A percentile compares a stretch with the other conserved stretches of the same genome.
phyloP scores from a whole-genome alignment of 495 filamentous ascomycete species.

The Neurospora discreta region DNA sequence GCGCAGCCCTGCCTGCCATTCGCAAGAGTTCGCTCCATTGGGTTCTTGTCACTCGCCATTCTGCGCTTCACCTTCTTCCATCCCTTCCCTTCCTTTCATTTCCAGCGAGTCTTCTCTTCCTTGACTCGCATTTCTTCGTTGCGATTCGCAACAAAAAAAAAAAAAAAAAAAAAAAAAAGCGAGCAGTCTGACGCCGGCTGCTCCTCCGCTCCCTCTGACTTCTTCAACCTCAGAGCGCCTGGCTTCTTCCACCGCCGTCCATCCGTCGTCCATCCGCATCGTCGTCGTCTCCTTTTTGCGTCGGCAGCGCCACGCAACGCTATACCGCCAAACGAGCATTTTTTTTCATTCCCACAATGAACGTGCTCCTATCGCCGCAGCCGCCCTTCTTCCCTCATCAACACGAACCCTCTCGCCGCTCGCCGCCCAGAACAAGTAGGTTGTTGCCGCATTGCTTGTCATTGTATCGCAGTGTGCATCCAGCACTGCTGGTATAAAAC shows the following conservation, averaged over 20 bases:
- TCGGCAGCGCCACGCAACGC: slow-evolving; percentile 1
- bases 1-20: background rate
- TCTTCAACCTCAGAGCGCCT: background rate
- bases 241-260: background rate
- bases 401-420: slow-evolving; percentile 57
- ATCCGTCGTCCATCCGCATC: background rate
- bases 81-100: slow-evolving; percentile 1
- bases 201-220: background rate
- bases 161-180: background rate
- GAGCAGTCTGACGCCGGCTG: background rate
- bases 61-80: slow-evolving; percentile 6
- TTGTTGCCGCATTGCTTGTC: slow-evolving; percentile 6
- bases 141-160: background rate
- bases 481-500: background rate
- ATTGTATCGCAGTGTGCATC: background rate
- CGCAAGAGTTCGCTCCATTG: background rate
- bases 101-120: slow-evolving; percentile 1
- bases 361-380: slow-evolving; percentile 39
- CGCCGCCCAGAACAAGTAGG: slow-evolving; percentile 62
- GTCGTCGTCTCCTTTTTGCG: slow-evolving; percentile 2
- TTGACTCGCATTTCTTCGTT: background rate
- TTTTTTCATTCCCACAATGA: slow-evolving; percentile 28
- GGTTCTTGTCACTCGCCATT: background rate
- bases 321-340: background rate
- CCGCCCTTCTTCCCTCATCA: slow-evolving; percentile 69